Base-by-base conservation (phyloP, 1,139 yeast genomes). In the Blastobotrys apis region DNA sequence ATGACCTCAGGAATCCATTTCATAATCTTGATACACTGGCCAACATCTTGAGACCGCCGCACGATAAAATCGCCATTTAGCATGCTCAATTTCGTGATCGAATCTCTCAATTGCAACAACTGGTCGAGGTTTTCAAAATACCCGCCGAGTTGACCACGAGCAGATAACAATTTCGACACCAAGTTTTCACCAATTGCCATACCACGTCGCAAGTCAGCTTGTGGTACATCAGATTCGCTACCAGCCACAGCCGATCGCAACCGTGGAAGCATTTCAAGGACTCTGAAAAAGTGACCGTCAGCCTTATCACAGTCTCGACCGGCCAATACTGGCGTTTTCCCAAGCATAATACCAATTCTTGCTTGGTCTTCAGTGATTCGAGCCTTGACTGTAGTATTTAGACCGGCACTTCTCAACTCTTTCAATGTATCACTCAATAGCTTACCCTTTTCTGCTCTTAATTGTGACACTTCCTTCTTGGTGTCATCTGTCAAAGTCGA, bases 131-230 rank as follows among this genome's bases (percentile, higher is more conserved):
- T 5, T 4, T 5, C 20, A 22, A 33, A 39, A 31, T 33, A 26
- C 5, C 17, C 29, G 17, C 26, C 15, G 3, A 43, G 27, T 15
- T 37, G 32, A 1, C 19, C 30, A 8, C 49, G 33, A 32, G 38
- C 31, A n/a, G 41, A 22, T 10, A 53, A 30, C 17, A 73, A 55
- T 77, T 66, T 8, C 73, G 72, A 55, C 6, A 87, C 63, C 43
- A 87, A 64, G 60, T 86, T 83, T 56, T 92, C 97, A 6, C 80
- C 70, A n/a, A 81, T 80, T 2, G 92, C 87, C 54, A 87, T 68
- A 34, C 88, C 95, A 53, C 81, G 82, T 49, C 79, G 84, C 31
- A 86, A 75, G 59, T 85, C 95, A 1, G 76, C 71, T 19, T 74
- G 73, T 1, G 96, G 94, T 17, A 87, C 80, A 57, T 88, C 97